Conservation (phyloP, 108 stramenopile species). For the Nannochloropsis salina region DNA sequence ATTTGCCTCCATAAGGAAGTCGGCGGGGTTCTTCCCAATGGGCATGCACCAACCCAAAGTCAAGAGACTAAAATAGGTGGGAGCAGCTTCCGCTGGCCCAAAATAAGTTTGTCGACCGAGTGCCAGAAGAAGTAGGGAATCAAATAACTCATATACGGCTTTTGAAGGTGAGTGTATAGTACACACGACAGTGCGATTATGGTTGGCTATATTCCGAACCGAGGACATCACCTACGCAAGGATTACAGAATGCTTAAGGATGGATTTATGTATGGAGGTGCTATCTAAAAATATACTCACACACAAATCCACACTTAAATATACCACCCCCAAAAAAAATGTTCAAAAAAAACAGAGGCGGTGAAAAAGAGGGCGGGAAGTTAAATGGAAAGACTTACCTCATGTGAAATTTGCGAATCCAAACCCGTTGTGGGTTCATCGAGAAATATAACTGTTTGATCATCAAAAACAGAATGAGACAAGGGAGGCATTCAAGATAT, state of each 20-base stretch:
- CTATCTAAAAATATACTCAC: no score
- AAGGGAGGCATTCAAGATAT: neutral
- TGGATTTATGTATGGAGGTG: no score
- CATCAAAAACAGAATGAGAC: neutral
- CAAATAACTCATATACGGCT: slow-evolving; percentile 69
- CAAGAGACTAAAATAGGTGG: neutral
- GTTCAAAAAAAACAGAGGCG: no score
- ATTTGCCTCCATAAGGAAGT: slow-evolving; percentile 18
- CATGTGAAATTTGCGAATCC: slow-evolving; percentile 58
- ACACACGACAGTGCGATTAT: slow-evolving; percentile 51
- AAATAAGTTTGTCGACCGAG: slow-evolving; percentile 37
- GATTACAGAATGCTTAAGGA: neutral
- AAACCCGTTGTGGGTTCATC: slow-evolving; percentile 61
- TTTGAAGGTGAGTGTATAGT: slow-evolving; percentile 65
- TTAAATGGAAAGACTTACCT: slow-evolving; percentile 35
- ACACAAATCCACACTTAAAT: no score
- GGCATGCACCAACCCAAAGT: neutral
- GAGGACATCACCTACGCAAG: slow-evolving; percentile 33
- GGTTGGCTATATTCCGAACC: slow-evolving; percentile 51
- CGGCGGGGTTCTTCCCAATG: slow-evolving; percentile 22
- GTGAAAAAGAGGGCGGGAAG: no score
- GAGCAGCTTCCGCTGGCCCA: slow-evolving; percentile 24
- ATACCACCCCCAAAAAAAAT: no score
- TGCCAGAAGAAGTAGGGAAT: slow-evolving; percentile 62
- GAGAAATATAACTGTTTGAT: slow-evolving; percentile 41